Percentiles rank a stretch among this genome's conserved stretches.
phyloP scores from a whole-genome alignment of 208 protist species.

The Phytomonas francai region DNA sequence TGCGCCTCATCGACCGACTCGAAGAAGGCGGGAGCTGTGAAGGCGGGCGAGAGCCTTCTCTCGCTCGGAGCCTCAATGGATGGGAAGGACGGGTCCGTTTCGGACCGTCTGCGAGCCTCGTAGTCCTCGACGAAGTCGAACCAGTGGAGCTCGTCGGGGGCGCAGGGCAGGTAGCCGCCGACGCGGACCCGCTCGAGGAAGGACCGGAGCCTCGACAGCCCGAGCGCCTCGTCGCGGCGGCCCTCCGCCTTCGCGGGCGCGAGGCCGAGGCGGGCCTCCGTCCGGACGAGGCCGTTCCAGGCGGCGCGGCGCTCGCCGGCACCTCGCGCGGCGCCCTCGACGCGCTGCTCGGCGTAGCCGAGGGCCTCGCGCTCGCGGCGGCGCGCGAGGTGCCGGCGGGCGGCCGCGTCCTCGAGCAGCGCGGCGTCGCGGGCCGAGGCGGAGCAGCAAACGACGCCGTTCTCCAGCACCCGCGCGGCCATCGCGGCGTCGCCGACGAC shows the following conservation, averaged over 20 bases:
- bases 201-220: conserved; percentile 25
- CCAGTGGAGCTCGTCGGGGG: conserved; percentile 30
- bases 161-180: conserved; percentile 64
- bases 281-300: conserved; percentile 64
- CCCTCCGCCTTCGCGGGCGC: conserved; percentile 47
- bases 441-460: conserved; percentile 60
- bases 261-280: conserved; percentile 45
- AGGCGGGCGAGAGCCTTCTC: conserved; percentile 13
- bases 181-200: conserved; percentile 62
- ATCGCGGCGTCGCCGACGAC: conserved; percentile 48
- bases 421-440: conserved; percentile 37
- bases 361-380: conserved; percentile 58
- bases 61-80: conserved; percentile 21
- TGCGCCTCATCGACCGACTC: conserved; percentile 20
- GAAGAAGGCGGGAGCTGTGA: conserved; percentile 6
- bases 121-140: conserved; percentile 53
- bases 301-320: conserved; percentile 29
- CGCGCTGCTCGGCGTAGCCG: conserved; percentile 66
- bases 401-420: conserved; percentile 50
- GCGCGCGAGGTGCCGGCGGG: conserved; percentile 57
- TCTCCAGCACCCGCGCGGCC: conserved; percentile 65
- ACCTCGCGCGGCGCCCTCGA: conserved; percentile 51
- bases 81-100: conserved; percentile 47
- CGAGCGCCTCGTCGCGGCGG: conserved; percentile 39
- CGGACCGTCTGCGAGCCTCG: conserved; percentile 29